Conservation (phyloP, 2,329 filamentous ascomycete species). For the Colletotrichum scovillei region DNA sequence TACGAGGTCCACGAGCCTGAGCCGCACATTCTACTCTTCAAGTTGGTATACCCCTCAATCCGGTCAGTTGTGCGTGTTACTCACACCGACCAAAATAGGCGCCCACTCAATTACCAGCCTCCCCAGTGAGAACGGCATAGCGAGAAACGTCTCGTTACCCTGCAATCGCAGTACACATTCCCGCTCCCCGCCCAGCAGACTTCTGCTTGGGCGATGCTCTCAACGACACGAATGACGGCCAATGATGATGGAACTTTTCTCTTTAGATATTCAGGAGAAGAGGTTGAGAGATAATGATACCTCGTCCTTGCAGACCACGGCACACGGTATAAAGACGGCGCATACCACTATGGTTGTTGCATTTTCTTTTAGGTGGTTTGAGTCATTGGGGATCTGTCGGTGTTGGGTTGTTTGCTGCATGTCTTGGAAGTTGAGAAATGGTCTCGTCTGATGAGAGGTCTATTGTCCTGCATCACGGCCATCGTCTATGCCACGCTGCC, state of each 20-base stretch:
- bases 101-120: conserved; percentile 86
- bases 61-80: not conserved
- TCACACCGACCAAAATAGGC: conserved; percentile 58
- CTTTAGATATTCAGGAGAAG: conserved; percentile 32
- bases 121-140: conserved; percentile 61
- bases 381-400: conserved; percentile 30
- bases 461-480: conserved; percentile 16
- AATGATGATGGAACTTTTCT: conserved; percentile 41
- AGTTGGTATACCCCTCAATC: conserved; percentile 70
- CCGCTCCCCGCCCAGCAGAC: conserved; percentile 25
- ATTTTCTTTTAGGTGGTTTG: conserved; percentile 34
- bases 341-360: conserved; percentile 35
- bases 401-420: conserved; percentile 34
- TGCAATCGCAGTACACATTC: conserved; percentile 29
- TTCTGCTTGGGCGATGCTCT: conserved; percentile 26
- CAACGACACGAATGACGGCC: conserved; percentile 35
- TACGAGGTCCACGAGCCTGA: conserved; percentile 99
- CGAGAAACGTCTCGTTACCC: conserved; percentile 24
- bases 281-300: conserved; percentile 29
- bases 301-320: conserved; percentile 33
- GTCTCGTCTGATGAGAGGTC: conserved; percentile 12
- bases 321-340: conserved; percentile 32
- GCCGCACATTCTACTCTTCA: conserved; percentile 98
- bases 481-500: not conserved
- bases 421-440: conserved; percentile 30